A percentile compares a stretch with the other conserved stretches of the same genome.
Conservation (phyloP, 768 basidiomycete species). For the Filobasidium floriforme region DNA sequence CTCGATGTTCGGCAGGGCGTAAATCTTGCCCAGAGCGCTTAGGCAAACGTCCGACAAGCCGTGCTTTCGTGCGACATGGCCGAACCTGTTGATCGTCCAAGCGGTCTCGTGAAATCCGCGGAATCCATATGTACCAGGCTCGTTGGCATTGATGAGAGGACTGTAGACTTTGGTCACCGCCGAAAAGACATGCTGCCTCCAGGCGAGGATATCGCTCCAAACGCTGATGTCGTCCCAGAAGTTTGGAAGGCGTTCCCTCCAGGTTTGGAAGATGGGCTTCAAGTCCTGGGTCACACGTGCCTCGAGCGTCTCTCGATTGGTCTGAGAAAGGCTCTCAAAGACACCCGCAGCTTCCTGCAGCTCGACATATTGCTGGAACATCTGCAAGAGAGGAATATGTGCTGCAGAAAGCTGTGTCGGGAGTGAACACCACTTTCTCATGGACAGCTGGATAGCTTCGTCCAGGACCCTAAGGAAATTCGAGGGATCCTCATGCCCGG, state of each 20-base stretch:
- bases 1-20: constrained; percentile 97
- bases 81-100: constrained; percentile 99
- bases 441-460: constrained; percentile 90
- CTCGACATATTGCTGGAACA: constrained; percentile 98
- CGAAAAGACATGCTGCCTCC: constrained; percentile 96
- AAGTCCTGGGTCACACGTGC: constrained; percentile 81
- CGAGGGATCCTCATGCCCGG: constrained; percentile 61
- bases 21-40: constrained; percentile 89
- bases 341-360: constrained; percentile 86
- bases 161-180: constrained; percentile 95
- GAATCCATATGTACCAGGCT: constrained; percentile 63
- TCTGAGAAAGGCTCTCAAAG: constrained; percentile 78
- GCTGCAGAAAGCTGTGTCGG: constrained; percentile 80
- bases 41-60: constrained; percentile 93
- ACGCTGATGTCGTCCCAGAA: constrained; percentile 94
- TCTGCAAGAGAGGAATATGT: constrained; percentile 87
- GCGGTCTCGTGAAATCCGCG: constrained; percentile 98
- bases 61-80: constrained; percentile 95
- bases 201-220: constrained; percentile 98
- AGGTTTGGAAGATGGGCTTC: constrained; percentile 91
- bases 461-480: constrained; percentile 85
- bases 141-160: constrained; percentile 61
- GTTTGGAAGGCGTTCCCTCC: constrained; percentile 94
- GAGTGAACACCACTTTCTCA: constrained; percentile 89
- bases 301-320: constrained; percentile 80